Evolutionary conservation across 148 eudicot genomes (phyloP).

Genomic region (Polygonum maritimum): DNA sequence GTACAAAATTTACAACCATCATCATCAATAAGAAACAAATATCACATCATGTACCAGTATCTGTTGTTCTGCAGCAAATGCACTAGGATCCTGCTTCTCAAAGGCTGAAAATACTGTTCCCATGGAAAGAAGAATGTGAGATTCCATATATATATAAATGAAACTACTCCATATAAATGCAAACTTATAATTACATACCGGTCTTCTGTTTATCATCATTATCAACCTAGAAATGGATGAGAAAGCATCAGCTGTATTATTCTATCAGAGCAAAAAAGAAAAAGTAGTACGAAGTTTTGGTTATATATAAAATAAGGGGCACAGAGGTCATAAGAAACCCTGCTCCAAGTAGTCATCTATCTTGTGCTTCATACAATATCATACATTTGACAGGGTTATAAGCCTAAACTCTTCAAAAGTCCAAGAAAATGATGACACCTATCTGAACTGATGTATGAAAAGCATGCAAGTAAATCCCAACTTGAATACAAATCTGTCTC

Average conservation of each 20-base stretch:
- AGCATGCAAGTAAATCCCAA: not conserved
- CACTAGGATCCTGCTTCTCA: constrained; percentile 53
- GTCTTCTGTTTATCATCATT: constrained; percentile 6
- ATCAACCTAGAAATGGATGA: constrained; percentile 9
- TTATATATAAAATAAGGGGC: not conserved
- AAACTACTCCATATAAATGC: not conserved
- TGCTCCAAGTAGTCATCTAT: not conserved
- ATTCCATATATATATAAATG: not conserved
- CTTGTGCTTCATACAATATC: constrained; percentile 1
- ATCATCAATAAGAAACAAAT: not conserved
- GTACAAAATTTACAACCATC: not conserved
- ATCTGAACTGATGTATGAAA: not conserved
- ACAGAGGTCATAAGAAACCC: not conserved
- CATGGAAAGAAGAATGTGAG: not conserved
- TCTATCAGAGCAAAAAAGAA: not conserved
- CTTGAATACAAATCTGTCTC: not conserved
- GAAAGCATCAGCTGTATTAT: not conserved
- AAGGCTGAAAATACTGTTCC: constrained; percentile 27
- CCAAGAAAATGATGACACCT: not conserved
- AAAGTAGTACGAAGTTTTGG: not conserved
- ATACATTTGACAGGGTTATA: not conserved
- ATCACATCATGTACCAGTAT: constrained; percentile 51
- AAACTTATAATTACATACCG: not conserved
- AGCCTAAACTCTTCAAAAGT: constrained; percentile 1
- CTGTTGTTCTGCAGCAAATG: constrained; percentile 84